Evolutionary conservation across 192 early-diverging fungal species (phyloP).

Genomic region (Gorgonomyces haynaldii): DNA sequence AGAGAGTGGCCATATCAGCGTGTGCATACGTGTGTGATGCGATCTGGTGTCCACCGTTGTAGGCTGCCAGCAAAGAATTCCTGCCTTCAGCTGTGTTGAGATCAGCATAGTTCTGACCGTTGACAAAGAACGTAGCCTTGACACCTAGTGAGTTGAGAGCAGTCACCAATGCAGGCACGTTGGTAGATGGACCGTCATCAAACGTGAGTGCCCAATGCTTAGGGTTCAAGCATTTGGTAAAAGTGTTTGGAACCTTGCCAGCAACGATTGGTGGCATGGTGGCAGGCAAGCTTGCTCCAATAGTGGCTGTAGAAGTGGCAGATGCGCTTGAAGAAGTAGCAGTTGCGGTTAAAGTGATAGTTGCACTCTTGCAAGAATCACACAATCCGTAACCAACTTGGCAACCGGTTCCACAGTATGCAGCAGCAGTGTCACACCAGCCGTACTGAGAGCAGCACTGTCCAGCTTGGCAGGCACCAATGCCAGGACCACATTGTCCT

Average conservation of each 20-base stretch:
- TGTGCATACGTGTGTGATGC: constrained; percentile 58
- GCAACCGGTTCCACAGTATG: neutral
- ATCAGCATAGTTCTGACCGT: constrained; percentile 36
- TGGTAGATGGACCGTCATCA: constrained; percentile 36
- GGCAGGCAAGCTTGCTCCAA: no score
- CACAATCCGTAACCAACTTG: neutral
- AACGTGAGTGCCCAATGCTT: constrained; percentile 10
- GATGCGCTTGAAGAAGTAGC: no score
- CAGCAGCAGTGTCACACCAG: neutral
- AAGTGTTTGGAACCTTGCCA: neutral
- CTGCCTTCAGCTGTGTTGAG: no score
- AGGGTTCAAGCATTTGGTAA: neutral
- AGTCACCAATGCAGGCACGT: constrained; percentile 41
- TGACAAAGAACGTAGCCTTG: constrained; percentile 62
- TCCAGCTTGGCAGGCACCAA: neutral
- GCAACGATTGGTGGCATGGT: neutral
- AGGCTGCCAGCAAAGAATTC: constrained; percentile 32
- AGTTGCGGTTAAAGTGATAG: no score
- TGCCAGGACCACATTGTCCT: neutral
- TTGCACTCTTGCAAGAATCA: no score
- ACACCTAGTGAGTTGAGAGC: constrained; percentile 32
- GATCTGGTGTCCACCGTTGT: constrained; percentile 47
- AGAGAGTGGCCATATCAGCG: constrained; percentile 32
- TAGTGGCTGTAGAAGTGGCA: no score
- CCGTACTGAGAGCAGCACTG: neutral